Base-by-base conservation (phyloP, 139 green algal species). In the Zygnema cylindricum region DNA sequence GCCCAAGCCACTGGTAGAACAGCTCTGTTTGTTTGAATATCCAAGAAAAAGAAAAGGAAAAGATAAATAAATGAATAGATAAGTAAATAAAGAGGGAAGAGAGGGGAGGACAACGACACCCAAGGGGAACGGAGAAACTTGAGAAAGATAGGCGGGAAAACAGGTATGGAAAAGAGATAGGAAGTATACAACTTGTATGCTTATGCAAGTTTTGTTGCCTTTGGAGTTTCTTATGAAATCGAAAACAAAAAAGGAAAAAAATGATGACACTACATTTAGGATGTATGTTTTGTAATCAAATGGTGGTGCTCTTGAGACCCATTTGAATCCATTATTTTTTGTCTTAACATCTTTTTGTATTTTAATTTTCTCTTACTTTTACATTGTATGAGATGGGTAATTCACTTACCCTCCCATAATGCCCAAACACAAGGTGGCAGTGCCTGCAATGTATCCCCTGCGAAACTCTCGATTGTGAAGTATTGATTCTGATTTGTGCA, bases 1-100 rank as follows among this genome's bases (percentile, higher is more conserved):
- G 81, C 81, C 41, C 2, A 87, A 43, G 81, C 7, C 33, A 87
- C 33, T 11, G 81, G 81, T 7, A 87, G 22, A 21, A 87, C 36
- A 2, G 81, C 81, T 7, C 81, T 87, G 81, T 7, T 2, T 22
- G 84, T 39, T 63, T 25, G 16, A 63, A 63, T 25, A 63, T 25
- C 49, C 49, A 63, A 25, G 16, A 7, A 63, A 63, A 63, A 7
- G 49, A 63, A 63, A 63, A 63, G 49, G 16, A 63, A 63, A 63
- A 63, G 49, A 63, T 7, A 63, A 63, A 63, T 25, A 63, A 63
- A 16, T 25, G 16, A 63, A 16, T 25, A 63, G 7, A 25, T 16
- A 63, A 63, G 49, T 63, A 25, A 63, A 16, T 63, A 7, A 63
- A 16, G 16, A 25, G 49, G 49, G 16, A 63, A n/a, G 49, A 7